These are phyloP conservation scores for Kazachstania psychrophila DNA, from an alignment of 805 yeast genomes.

Conservation along the genomic window DNA sequence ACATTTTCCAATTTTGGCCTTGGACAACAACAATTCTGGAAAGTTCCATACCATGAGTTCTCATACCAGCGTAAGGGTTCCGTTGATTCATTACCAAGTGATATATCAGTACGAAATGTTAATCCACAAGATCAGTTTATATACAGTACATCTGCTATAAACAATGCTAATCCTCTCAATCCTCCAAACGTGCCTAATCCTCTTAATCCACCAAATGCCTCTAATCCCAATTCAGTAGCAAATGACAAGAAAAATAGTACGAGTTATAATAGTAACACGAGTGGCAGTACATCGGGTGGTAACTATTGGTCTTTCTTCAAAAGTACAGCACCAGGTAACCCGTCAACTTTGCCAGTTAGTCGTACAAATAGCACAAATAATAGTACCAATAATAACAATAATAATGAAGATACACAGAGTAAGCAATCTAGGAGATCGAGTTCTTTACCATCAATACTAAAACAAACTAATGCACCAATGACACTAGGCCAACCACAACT, in stretches of 20 bases:
- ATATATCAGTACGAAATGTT: conserved; percentile 18
- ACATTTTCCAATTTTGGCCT: conserved; percentile 5
- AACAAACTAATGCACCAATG: conserved; percentile 16
- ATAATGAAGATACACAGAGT: conserved; percentile 11
- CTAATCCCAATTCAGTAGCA: too few species aligned
- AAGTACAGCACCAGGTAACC: conserved; percentile 6
- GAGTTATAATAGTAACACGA: conserved; percentile 2
- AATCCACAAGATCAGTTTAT: conserved; percentile 16
- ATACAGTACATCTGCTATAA: conserved; percentile 8
- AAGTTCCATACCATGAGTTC: conserved; percentile 30
- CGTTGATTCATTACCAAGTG: conserved; percentile 25
- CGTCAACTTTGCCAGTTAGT: not conserved
- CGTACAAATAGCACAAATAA: not conserved
- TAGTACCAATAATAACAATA: not conserved
- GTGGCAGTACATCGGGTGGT: conserved; percentile 7
- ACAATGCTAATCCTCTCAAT: conserved; percentile 1
- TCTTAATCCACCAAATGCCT: not conserved
- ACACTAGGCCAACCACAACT: conserved; percentile 13
- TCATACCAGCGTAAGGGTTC: conserved; percentile 26
- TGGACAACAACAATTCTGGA: conserved; percentile 30
- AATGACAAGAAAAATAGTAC: conserved; percentile 1
- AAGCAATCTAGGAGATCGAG: conserved; percentile 19
- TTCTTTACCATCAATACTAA: conserved; percentile 22
- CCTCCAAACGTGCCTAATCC: not conserved
- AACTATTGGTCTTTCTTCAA: conserved; percentile 20